Evolutionary conservation across 371 early-diverging fungal genomes (phyloP).

Genomic region (Batkoa obscura): DNA sequence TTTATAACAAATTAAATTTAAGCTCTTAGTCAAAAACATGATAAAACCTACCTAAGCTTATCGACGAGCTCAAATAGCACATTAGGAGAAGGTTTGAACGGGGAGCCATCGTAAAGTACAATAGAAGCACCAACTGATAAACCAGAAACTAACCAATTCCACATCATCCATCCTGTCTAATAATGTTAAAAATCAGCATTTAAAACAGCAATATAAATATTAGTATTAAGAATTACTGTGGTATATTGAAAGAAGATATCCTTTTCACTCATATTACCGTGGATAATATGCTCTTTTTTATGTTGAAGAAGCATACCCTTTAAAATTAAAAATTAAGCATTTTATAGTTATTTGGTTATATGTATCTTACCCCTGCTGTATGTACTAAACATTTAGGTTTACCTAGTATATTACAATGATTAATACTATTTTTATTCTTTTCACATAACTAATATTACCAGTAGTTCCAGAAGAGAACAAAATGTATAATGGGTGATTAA

Average conservation of each 20-base stretch:
- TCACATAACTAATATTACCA: conserved; percentile 12
- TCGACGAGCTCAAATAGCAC: conserved; percentile 68
- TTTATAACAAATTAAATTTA: conserved; percentile 4
- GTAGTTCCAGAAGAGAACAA: conserved; percentile 97
- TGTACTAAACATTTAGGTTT: conserved; percentile 98
- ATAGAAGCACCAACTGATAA: conserved; percentile 63
- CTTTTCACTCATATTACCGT: conserved; percentile 45
- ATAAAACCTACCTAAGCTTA: conserved; percentile 23
- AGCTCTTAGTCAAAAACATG: neutral
- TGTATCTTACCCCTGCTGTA: conserved; percentile 45
- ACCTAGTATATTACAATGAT: conserved; percentile 14
- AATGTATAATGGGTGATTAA: conserved; percentile 87
- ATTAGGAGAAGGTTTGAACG: conserved; percentile 64
- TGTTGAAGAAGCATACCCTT: conserved; percentile 72
- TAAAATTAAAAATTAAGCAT: neutral
- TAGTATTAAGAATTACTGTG: conserved; percentile 18
- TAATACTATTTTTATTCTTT: neutral
- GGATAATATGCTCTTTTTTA: conserved; percentile 82
- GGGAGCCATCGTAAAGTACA: conserved; percentile 87
- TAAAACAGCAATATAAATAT: neutral
- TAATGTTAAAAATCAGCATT: no score
- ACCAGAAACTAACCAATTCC: conserved; percentile 88
- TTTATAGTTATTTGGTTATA: neutral
- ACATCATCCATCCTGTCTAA: conserved; percentile 96
- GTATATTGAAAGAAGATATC: conserved; percentile 89